These are phyloP conservation scores for Pythium myriotylum DNA, from an alignment of 352 stramenopile species.

Conservation along the genomic window DNA sequence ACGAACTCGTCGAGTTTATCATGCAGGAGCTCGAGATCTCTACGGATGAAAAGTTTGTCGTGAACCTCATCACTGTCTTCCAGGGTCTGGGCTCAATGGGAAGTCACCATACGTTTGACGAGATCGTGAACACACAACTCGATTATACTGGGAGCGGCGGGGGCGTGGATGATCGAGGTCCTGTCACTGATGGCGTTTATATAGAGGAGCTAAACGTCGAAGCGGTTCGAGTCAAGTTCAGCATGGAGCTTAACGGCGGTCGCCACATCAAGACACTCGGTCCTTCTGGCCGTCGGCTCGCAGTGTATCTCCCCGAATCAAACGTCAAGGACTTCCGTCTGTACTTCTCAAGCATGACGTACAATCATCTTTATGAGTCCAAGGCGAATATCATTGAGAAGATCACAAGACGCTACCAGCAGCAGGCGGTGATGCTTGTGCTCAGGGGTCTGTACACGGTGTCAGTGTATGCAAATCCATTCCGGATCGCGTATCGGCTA, in stretches of 20 bases:
- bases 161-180: slow-evolving; percentile 30
- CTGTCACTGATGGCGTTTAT: slow-evolving; percentile 70
- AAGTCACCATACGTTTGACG: slow-evolving; percentile 76
- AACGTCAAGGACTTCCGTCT: slow-evolving; percentile 89
- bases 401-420: slow-evolving; percentile 77
- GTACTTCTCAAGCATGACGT: slow-evolving; percentile 82
- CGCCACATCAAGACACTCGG: slow-evolving; percentile 85
- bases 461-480: slow-evolving; percentile 87
- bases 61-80: slow-evolving; percentile 89
- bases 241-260: slow-evolving; percentile 85
- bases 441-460: slow-evolving; percentile 85
- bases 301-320: slow-evolving; percentile 86
- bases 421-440: slow-evolving; percentile 86
- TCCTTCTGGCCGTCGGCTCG: slow-evolving; percentile 67
- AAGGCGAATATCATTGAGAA: slow-evolving; percentile 77
- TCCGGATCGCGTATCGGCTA: slow-evolving; percentile 86
- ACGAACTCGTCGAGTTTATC: slow-evolving; percentile 84
- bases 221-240: slow-evolving; percentile 83
- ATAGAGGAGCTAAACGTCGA: slow-evolving; percentile 89
- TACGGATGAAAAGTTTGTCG: slow-evolving; percentile 90
- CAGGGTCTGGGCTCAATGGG: slow-evolving; percentile 79
- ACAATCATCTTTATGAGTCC: slow-evolving; percentile 83
- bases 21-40: slow-evolving; percentile 90
- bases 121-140: slow-evolving; percentile 78
- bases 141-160: slow-evolving; percentile 49